Evolutionary conservation across 352 stramenopile species (phyloP), one percentile per base, ranked within the genome.

Genomic region (Pythium plurisporium): DNA sequence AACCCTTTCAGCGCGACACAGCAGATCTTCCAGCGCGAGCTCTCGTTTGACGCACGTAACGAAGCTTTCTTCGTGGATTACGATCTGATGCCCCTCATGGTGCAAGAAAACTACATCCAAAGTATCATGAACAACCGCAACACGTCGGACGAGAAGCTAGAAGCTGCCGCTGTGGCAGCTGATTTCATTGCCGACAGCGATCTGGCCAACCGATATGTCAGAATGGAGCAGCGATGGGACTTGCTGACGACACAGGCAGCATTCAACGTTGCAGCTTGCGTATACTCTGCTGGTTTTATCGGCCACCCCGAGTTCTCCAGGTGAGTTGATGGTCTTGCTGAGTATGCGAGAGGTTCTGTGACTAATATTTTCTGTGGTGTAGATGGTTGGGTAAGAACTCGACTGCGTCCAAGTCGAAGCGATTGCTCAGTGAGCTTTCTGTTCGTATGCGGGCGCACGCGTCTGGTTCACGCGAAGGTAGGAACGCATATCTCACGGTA

Each of bases 21-120:
- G 64, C 73, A 86, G 48, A 98, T 98, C 48, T 91, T 98, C 59
- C 86, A 97, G 61, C 75, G 73, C 22, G 78, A 91, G 4, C 27
- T 75, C 7, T 74, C 73, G 20, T 95, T 96, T 54, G 73, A 90
- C 8, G 72, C 83, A 30, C 86, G 96, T 8, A 98, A 94, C 53
- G 94, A 99, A 70, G 92, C 95, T 10, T 99, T 98, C 72, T 99
- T 99, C 72, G 95, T 98, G 15, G 97, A 99, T 73, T 99, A 99
- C 67, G 94, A 97, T 69, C 76, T 99, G 33, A 96, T 98, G 72
- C 97, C 97, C 17, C 73, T 99, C 26, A 91, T 99, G 70, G 70
- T 99, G 5, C 94, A 99, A 62, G 86, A 91, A 65, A 85, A 96
- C 55, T 89, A 92, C 64, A 86, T 94, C 30, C 70, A 87, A 49